Conservation (phyloP, 2,329 filamentous ascomycete genomes). For the Paracoccidioides lutzii region DNA sequence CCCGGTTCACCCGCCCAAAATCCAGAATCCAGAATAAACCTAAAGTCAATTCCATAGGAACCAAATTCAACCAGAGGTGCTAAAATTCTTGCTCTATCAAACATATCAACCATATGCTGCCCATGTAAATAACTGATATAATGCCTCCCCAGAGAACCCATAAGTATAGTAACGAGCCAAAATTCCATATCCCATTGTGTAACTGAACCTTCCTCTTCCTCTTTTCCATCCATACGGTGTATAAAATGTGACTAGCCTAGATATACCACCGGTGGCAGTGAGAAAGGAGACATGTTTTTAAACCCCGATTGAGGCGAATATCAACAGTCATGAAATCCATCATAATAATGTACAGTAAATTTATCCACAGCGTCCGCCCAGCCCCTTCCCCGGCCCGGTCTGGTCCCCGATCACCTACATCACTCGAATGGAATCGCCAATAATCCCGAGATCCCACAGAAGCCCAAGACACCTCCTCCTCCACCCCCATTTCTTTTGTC, state of each 20-base stretch:
- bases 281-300: too few species aligned
- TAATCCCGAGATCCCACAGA: background rate
- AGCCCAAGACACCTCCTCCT: constrained; percentile 4
- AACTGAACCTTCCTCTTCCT: background rate
- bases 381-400: too few species aligned
- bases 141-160: background rate
- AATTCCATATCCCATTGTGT: background rate
- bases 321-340: too few species aligned
- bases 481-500: background rate
- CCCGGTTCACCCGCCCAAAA: background rate
- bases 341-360: background rate
- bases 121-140: background rate
- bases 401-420: too few species aligned
- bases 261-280: too few species aligned
- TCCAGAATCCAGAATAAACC: background rate
- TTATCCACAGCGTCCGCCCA: too few species aligned
- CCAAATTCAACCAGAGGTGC: background rate
- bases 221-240: background rate
- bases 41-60: background rate
- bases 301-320: too few species aligned
- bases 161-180: background rate
- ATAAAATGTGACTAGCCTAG: background rate
- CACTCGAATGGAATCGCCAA: background rate
- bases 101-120: background rate
- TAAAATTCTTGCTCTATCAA: background rate